Conservation (phyloP, 225 moss, liverwort and hornwort genomes). For the Polytrichum commune region DNA sequence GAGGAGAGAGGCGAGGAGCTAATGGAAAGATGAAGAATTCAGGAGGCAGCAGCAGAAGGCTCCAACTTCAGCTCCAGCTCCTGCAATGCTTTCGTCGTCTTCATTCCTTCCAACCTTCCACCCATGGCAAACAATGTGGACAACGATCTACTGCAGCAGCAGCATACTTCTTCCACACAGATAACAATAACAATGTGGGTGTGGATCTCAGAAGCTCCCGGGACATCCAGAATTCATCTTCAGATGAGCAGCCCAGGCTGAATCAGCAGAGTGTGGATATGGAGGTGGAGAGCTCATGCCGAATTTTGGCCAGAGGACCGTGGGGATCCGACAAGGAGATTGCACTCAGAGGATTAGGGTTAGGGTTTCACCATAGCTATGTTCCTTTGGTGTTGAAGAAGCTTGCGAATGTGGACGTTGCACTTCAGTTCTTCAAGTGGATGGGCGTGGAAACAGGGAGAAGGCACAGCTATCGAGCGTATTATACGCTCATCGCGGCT, state of each 20-base stretch:
- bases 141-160: too few species aligned
- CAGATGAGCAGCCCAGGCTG: constrained; percentile 2
- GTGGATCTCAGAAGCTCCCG: background rate
- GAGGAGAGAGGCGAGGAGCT: too few species aligned
- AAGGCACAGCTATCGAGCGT: constrained; percentile 52
- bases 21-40: too few species aligned
- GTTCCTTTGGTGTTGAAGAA: constrained; percentile 68
- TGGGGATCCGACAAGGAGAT: constrained; percentile 57
- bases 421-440: constrained; percentile 74
- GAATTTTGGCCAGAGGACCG: constrained; percentile 35
- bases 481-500: constrained; percentile 53
- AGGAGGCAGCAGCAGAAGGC: too few species aligned
- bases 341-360: constrained; percentile 22
- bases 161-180: too few species aligned
- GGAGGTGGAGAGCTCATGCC: constrained; percentile 51
- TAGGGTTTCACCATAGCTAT: constrained; percentile 31
- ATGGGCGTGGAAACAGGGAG: constrained; percentile 50
- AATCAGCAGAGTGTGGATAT: constrained; percentile 34
- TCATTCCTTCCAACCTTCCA: too few species aligned
- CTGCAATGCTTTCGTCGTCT: too few species aligned
- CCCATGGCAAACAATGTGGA: too few species aligned
- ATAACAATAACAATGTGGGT: background rate
- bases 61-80: too few species aligned
- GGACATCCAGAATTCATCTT: background rate
- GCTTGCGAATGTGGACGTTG: constrained; percentile 58